These are phyloP conservation scores for Malassezia cuniculi DNA, from an alignment of 1,284 basidiomycete genomes.

Conservation along the genomic window DNA sequence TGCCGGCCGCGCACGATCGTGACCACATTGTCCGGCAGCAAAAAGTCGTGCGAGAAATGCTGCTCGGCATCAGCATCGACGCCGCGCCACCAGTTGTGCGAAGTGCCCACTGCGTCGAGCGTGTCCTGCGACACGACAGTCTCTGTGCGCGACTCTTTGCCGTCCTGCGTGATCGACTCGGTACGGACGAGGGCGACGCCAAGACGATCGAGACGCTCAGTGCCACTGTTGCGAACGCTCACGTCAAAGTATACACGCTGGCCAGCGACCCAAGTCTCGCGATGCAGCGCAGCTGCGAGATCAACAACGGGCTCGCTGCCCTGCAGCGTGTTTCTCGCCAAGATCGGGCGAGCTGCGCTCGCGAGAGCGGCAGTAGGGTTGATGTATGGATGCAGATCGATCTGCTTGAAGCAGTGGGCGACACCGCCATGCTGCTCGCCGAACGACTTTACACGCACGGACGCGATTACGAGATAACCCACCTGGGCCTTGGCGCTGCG, in stretches of 20 bases:
- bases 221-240: constrained; percentile 60
- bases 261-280: constrained; percentile 71
- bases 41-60: constrained; percentile 36
- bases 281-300: constrained; percentile 60
- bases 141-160: constrained; percentile 21
- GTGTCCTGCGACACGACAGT: constrained; percentile 24
- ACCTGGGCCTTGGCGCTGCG: constrained; percentile 56
- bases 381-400: constrained; percentile 69
- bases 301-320: constrained; percentile 57
- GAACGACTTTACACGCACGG: constrained; percentile 65
- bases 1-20: constrained; percentile 62
- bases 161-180: constrained; percentile 30
- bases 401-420: constrained; percentile 79
- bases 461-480: constrained; percentile 70
- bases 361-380: constrained; percentile 58
- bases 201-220: constrained; percentile 25
- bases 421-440: constrained; percentile 48
- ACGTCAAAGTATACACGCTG: constrained; percentile 66
- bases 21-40: constrained; percentile 55
- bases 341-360: constrained; percentile 55
- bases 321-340: constrained; percentile 54
- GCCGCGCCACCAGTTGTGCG: constrained; percentile 34
- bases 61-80: constrained; percentile 25
- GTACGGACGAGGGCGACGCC: constrained; percentile 2
- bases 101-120: constrained; percentile 24